Base-by-base conservation (phyloP, 371 early-diverging fungal species). In the Mortierella sp. region DNA sequence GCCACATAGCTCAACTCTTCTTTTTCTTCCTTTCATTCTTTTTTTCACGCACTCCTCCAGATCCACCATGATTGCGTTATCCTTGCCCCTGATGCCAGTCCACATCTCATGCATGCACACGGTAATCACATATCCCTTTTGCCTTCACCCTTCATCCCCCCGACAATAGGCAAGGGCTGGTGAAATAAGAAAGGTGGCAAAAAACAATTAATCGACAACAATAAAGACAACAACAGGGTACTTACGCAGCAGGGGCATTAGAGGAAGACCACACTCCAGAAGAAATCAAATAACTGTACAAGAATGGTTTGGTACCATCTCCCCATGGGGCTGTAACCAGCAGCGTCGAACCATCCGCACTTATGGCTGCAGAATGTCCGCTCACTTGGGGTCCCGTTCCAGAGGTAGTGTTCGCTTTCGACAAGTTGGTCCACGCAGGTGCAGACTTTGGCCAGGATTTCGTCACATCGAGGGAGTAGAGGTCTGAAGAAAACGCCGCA, bases 211-310 rank as follows among this genome's bases (percentile, higher is more conserved):
- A 49, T 46, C 38, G n/a, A n/a, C 3, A 27, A 29, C 27, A n/a
- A 14, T 12, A 27, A 70, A 46, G 51, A 72, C 41, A 41, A n/a
- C 5, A 41, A 63, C 41, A 11, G 32, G 29, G 21, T 7, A 80
- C 85, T 85, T 85, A 85, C 85, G 81, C 81, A 35, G 76, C 60
- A 32, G 85, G 85, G 4, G 85, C 78, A 55, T 60, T 60, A 27
- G 74, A 60, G 1, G 72, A 75, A n/a, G 82, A 78, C 85, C 85
- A 85, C 3, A 72, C 44, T 51, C 54, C 63, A 0, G 77, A 24
- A 12, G 29, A 56, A 65, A 71, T 78, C 46, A 74, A 58, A 51
- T 79, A 85, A 29, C 65, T 12, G 68, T 81, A 79, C 56, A 85
- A 58, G 48, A 78, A 85, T 0, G 82, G 76, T 24, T 46, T 78